phyloP scores from a whole-genome alignment of 257 asterid species.

The Solanum rostratum region DNA sequence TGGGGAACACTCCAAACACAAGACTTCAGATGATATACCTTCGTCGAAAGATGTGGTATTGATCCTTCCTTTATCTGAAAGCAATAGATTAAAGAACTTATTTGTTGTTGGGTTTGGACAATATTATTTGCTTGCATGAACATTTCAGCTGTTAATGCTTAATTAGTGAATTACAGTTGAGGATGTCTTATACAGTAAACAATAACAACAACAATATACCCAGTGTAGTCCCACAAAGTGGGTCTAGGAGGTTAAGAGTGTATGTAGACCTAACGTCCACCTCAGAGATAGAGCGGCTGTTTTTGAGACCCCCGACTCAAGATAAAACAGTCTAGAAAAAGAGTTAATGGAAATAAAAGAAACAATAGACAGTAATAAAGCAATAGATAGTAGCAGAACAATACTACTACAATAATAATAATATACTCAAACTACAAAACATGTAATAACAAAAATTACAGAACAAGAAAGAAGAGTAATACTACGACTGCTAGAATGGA shows the following conservation, averaged over 20 bases:
- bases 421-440: not conserved
- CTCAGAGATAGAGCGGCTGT: not conserved
- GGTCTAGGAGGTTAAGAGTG: not conserved
- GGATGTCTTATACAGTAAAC: not conserved
- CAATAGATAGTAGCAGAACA: not conserved
- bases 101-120: not conserved
- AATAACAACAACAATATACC: not conserved
- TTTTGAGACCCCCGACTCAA: not conserved
- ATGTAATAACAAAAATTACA: not conserved
- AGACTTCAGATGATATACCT: slow-evolving; percentile 63
- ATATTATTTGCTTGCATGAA: not conserved
- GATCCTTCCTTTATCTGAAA: not conserved
- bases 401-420: not conserved
- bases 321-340: not conserved
- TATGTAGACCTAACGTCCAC: not conserved
- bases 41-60: slow-evolving; percentile 94
- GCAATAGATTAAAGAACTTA: not conserved
- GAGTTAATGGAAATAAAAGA: not conserved
- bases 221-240: not conserved
- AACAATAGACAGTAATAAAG: not conserved
- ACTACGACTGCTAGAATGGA: not conserved
- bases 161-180: not conserved
- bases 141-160: not conserved
- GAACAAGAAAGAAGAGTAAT: not conserved
- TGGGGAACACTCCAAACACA: slow-evolving; percentile 55